phyloP scores from a whole-genome alignment of 169 alveolate genomes.

The Eimeria maxima region DNA sequence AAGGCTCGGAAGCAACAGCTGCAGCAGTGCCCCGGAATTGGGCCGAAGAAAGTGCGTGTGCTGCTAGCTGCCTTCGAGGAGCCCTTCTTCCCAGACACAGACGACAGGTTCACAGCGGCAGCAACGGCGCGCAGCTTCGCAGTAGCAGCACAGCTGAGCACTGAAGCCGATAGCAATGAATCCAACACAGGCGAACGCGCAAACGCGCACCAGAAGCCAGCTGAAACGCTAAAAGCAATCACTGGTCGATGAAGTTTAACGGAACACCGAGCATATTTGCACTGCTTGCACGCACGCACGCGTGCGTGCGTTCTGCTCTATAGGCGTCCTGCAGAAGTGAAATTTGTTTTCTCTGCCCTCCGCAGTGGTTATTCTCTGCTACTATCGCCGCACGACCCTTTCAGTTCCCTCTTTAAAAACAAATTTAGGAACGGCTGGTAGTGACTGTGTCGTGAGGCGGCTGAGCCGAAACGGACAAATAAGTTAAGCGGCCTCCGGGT shows the following conservation, averaged over 20 bases:
- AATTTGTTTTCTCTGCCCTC: not conserved
- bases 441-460: not conserved
- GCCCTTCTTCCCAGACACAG: constrained; percentile 74
- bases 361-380: not conserved
- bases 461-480: not conserved
- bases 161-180: not conserved
- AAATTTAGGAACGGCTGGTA: not conserved
- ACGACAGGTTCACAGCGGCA: constrained; percentile 43
- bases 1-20: constrained; percentile 82
- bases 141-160: not conserved
- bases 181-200: not conserved
- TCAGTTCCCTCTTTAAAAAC: not conserved
- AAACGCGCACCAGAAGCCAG: not conserved
- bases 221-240: not conserved
- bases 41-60: constrained; percentile 71
- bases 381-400: not conserved
- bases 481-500: not conserved
- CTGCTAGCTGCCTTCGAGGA: constrained; percentile 56
- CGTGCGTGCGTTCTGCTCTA: not conserved
- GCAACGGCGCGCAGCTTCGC: not conserved
- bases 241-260: not conserved
- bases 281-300: not conserved
- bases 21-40: constrained; percentile 84
- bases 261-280: not conserved
- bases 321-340: not conserved